phyloP scores from a whole-genome alignment of 2,329 filamentous ascomycete species.

The Penicillium occitanis region DNA sequence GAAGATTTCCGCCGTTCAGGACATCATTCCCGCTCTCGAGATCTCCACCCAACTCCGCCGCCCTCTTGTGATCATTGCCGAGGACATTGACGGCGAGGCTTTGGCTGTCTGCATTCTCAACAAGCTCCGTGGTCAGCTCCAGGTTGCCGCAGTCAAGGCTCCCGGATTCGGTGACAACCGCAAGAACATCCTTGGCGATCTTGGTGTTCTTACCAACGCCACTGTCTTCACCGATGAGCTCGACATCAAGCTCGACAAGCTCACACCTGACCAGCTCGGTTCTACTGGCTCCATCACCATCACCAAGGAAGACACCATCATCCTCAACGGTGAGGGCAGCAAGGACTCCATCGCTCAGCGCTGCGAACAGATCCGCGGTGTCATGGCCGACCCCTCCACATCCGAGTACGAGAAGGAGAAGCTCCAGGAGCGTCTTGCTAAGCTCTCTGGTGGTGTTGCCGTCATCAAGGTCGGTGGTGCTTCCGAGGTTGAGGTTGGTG shows the following conservation, averaged over 20 bases:
- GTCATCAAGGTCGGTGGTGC: conserved; percentile 99
- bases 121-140: conserved; percentile 99
- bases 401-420: conserved; percentile 99
- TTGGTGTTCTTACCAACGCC: conserved; percentile 92
- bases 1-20: conserved; percentile 99
- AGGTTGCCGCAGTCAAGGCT: conserved; percentile 97
- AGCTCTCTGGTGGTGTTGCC: conserved; percentile 97
- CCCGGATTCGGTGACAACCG: conserved; percentile 99
- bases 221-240: conserved; percentile 98
- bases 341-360: conserved; percentile 92
- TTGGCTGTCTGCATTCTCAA: conserved; percentile 98
- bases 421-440: conserved; percentile 98
- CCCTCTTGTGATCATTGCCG: conserved; percentile 95
- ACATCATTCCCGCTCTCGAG: conserved; percentile 97
- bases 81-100: conserved; percentile 98
- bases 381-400: conserved; percentile 89
- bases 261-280: conserved; percentile 90
- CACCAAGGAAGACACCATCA: conserved; percentile 99
- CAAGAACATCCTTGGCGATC: conserved; percentile 97
- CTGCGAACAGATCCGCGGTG: conserved; percentile 98
- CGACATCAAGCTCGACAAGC: conserved; percentile 98
- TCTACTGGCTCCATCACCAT: conserved; percentile 98
- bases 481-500: conserved; percentile 96
- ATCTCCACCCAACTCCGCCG: conserved; percentile 93
- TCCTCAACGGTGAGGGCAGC: conserved; percentile 93